A percentile compares a stretch with the other conserved stretches of the same genome.
phyloP scores from a whole-genome alignment of 306 rosid species.

The Corylus americana region DNA sequence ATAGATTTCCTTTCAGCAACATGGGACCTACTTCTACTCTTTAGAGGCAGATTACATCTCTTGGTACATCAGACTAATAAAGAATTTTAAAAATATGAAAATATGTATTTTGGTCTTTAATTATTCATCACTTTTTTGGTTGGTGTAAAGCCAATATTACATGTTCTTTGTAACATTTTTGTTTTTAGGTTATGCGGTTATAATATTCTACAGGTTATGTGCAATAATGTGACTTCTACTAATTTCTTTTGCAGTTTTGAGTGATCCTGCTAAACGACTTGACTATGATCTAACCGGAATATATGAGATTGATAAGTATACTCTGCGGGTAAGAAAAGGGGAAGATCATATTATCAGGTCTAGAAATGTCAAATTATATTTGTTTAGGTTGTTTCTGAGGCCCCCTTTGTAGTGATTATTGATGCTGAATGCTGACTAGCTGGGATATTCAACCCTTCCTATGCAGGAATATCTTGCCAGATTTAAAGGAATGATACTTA shows the following conservation, averaged over 20 bases:
- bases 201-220: background rate
- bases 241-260: constrained; percentile 45
- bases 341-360: background rate
- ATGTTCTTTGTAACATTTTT: background rate
- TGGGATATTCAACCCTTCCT: constrained; percentile 10
- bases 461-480: constrained; percentile 76
- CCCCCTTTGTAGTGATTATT: constrained; percentile 13
- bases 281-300: constrained; percentile 73
- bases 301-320: constrained; percentile 69
- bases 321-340: constrained; percentile 52
- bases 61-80: background rate
- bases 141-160: background rate
- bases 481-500: constrained; percentile 81
- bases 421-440: constrained; percentile 6
- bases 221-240: constrained; percentile 6
- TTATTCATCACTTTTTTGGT: background rate
- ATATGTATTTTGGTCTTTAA: background rate
- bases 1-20: background rate
- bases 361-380: constrained; percentile 8
- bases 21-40: background rate
- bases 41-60: background rate
- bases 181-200: background rate
- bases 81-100: background rate
- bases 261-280: constrained; percentile 61
- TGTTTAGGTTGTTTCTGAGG: constrained; percentile 14